A percentile compares a stretch with the other conserved stretches of the same genome.
Evolutionary conservation across 345 rosid genomes (phyloP).

Genomic region (Citrus australasica): DNA sequence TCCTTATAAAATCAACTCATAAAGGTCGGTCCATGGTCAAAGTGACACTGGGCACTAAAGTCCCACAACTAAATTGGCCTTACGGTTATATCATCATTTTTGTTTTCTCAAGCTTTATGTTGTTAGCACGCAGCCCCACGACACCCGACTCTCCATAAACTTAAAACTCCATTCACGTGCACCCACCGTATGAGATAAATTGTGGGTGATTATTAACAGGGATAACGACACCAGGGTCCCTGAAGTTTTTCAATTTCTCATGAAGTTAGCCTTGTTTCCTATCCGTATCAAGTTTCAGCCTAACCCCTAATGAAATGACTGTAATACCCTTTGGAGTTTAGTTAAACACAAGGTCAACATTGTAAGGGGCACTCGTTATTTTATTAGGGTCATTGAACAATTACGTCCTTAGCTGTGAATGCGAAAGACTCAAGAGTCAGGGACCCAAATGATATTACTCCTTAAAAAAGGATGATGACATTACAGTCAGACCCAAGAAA

Average conservation of each 20-base stretch:
- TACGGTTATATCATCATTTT: not conserved
- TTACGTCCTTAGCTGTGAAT: not conserved
- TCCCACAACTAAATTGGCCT: not conserved
- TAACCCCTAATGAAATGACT: not conserved
- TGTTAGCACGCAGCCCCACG: not conserved
- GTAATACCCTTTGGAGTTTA: too few relatives aligned
- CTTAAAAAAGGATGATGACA: not conserved
- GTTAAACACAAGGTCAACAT: too few relatives aligned
- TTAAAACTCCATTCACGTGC: not conserved
- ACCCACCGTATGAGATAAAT: not conserved
- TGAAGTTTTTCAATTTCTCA: not conserved
- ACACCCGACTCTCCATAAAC: not conserved
- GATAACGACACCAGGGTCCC: not conserved
- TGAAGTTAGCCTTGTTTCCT: not conserved
- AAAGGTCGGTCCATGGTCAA: not conserved
- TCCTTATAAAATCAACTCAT: not conserved
- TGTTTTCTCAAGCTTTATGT: not conserved
- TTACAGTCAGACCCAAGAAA: conserved; percentile 2
- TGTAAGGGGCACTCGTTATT: too few relatives aligned
- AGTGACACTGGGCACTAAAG: not conserved
- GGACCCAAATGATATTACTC: not conserved
- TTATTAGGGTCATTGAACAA: too few relatives aligned
- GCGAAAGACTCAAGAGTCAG: not conserved
- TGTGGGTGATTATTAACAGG: not conserved
- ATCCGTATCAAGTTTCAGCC: not conserved